These are phyloP conservation scores for thale cress (Arabidopsis thaliana) DNA, from an alignment of 345 rosid species.

Conservation along the genomic window TAIR10.1 NC_003076.8:9295501-9296000, in stretches of 20 bases:
- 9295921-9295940: slow-evolving; percentile 56
- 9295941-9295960: slow-evolving; percentile 47
- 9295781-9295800: slow-evolving; percentile 68
- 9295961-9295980: slow-evolving; percentile 34
- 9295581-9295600: background rate
- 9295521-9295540: background rate
- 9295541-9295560: background rate
- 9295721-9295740: slow-evolving; percentile 27
- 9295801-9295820: slow-evolving; percentile 51
- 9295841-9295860: slow-evolving; percentile 53
- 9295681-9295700: slow-evolving; percentile 32
- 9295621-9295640: slow-evolving; percentile 22
- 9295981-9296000: slow-evolving; percentile 17
- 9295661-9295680: slow-evolving; percentile 33
- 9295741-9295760: slow-evolving; percentile 75
- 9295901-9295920: slow-evolving; percentile 52
- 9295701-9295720: background rate
- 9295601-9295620: slow-evolving; percentile 14
- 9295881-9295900: slow-evolving; percentile 60
- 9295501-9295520: slow-evolving; percentile 13
- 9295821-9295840: slow-evolving; percentile 53
- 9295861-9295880: slow-evolving; percentile 52
- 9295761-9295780: slow-evolving; percentile 79
- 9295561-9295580: background rate
- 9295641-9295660: background rate